phyloP scores from a whole-genome alignment of 306 rosid genomes.

The Prunus davidiana region DNA sequence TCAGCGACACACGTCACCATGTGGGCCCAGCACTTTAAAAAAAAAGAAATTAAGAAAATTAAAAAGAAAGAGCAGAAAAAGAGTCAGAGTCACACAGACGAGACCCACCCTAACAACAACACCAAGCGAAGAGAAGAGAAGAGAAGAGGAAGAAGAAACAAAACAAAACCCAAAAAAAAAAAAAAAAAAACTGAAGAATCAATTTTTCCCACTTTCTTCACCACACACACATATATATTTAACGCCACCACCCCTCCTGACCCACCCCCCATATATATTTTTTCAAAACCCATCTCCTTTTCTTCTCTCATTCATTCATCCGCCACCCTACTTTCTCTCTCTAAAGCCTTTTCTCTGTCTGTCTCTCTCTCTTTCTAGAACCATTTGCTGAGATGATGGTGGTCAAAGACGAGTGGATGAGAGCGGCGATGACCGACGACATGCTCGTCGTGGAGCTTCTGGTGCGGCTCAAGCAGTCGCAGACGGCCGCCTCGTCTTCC shows the following conservation, averaged over 20 bases:
- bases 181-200: constrained; percentile 52
- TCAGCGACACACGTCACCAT: background rate
- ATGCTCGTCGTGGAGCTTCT: constrained; percentile 62
- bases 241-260: too few relatives aligned
- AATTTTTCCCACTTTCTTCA: constrained; percentile 39
- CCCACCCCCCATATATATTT: background rate
- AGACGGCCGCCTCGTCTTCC: constrained; percentile 34
- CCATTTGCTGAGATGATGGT: constrained; percentile 3
- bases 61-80: background rate
- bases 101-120: constrained; percentile 25
- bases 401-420: constrained; percentile 62
- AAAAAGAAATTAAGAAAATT: background rate
- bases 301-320: constrained; percentile 30
- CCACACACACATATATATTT: constrained; percentile 19
- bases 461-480: constrained; percentile 58
- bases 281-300: constrained; percentile 14
- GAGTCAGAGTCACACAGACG: constrained; percentile 22
- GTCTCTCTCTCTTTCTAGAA: constrained; percentile 2
- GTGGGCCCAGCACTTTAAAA: background rate
- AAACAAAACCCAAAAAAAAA: background rate
- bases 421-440: constrained; percentile 71
- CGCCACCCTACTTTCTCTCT: constrained; percentile 39
- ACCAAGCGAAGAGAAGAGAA: background rate
- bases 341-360: background rate
- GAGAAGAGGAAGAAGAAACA: background rate